These are phyloP conservation scores for Heritiera littoralis DNA, from an alignment of 345 rosid genomes.

Conservation along the genomic window DNA sequence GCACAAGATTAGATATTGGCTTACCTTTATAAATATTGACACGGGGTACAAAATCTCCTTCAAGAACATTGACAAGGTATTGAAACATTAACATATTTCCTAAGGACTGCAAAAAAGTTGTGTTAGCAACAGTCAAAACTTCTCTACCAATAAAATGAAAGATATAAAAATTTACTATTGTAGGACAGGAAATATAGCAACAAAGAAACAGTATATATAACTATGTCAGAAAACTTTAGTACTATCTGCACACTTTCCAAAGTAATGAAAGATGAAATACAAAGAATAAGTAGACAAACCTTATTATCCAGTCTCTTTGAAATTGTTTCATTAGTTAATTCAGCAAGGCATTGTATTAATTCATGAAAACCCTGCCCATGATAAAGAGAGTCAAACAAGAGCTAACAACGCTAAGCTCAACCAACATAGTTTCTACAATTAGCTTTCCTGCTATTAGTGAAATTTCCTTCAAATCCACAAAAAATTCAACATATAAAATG, in stretches of 20 bases:
- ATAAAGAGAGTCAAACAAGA: not conserved
- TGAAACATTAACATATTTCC: constrained; percentile 69
- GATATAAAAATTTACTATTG: not conserved
- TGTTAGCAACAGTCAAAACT: constrained; percentile 23
- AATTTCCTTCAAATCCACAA: not conserved
- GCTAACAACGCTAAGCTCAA: not conserved
- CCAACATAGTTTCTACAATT: not conserved
- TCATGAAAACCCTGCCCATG: constrained; percentile 59
- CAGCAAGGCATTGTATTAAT: constrained; percentile 54
- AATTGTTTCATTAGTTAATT: constrained; percentile 31
- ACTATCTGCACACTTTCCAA: not conserved
- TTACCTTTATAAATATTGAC: constrained; percentile 54
- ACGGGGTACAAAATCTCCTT: constrained; percentile 61
- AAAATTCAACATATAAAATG: not conserved
- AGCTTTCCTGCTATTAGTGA: not conserved
- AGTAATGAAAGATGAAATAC: not conserved
- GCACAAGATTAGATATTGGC: not conserved
- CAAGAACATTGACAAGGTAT: constrained; percentile 69
- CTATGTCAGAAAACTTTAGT: not conserved
- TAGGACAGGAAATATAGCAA: not conserved
- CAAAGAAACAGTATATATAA: not conserved
- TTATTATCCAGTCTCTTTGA: constrained; percentile 38
- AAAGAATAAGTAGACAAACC: constrained; percentile 43
- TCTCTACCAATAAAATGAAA: not conserved
- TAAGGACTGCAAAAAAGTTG: constrained; percentile 45